phyloP scores from a whole-genome alignment of 2,329 filamentous ascomycete species.

The Claviceps fusiformis region DNA sequence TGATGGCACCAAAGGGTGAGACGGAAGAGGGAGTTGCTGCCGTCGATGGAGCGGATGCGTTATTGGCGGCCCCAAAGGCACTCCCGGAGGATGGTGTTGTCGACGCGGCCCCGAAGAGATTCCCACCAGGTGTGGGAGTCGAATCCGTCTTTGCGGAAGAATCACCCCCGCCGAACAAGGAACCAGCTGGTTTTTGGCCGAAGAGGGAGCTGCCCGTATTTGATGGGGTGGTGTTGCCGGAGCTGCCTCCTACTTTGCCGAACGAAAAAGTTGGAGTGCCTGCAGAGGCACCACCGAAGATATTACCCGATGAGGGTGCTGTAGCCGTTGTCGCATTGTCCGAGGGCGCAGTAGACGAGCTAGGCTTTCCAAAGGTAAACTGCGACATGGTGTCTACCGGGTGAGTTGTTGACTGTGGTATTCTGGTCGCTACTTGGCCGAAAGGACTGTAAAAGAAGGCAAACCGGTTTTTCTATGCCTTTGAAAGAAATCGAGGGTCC shows the following conservation, averaged over 20 bases:
- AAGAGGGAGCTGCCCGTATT: constrained; percentile 17
- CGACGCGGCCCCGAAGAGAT: constrained; percentile 17
- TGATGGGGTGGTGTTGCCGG: constrained; percentile 16
- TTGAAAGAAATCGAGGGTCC: neutral
- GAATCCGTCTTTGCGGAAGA: constrained; percentile 15
- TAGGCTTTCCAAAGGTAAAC: constrained; percentile 24
- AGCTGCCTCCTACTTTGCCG: constrained; percentile 15
- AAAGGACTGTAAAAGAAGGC: neutral
- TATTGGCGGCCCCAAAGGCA: constrained; percentile 7
- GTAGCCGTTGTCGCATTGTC: constrained; percentile 18
- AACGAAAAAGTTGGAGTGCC: constrained; percentile 29
- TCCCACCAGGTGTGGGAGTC: constrained; percentile 12
- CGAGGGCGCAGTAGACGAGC: constrained; percentile 20
- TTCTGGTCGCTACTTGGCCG: neutral
- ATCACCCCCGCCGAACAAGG: constrained; percentile 13
- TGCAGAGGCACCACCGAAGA: constrained; percentile 25
- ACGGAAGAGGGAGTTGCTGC: constrained; percentile 9
- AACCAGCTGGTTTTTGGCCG: constrained; percentile 19
- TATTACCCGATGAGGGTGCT: constrained; percentile 25
- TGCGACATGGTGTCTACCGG: constrained; percentile 18
- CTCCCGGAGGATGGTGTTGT: constrained; percentile 10
- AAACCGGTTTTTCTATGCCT: neutral
- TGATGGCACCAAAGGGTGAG: constrained; percentile 3
- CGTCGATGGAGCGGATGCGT: constrained; percentile 4
- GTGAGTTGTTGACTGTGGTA: neutral